Conservation (phyloP, 192 early-diverging fungal species). For the Coemansia sp. region DNA sequence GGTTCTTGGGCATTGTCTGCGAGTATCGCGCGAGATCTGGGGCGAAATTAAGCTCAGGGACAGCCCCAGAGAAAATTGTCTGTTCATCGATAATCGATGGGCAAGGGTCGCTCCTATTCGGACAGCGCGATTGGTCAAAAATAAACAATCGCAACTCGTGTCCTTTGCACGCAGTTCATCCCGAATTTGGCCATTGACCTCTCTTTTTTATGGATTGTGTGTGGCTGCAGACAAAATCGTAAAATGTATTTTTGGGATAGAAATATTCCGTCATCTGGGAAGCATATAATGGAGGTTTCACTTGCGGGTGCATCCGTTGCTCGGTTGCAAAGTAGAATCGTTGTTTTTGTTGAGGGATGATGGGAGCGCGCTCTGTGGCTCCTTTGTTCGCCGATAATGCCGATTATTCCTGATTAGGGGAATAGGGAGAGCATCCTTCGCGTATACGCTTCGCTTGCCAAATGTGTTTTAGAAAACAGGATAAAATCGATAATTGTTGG, state of each 20-base stretch:
- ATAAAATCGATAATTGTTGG: background rate
- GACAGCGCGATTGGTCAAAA: constrained; percentile 7
- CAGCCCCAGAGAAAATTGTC: background rate
- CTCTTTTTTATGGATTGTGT: background rate
- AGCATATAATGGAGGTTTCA: background rate
- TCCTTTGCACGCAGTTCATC: background rate
- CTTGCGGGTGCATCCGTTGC: background rate
- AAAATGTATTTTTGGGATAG: background rate
- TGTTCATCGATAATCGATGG: constrained; percentile 9
- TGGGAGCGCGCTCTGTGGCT: background rate
- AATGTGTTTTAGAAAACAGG: no score
- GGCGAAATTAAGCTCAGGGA: background rate
- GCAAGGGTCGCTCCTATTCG: background rate
- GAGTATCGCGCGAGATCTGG: background rate
- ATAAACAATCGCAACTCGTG: constrained; percentile 4
- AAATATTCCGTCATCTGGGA: background rate
- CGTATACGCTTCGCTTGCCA: background rate
- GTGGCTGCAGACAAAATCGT: background rate
- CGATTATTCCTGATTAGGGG: background rate
- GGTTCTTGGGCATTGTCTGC: background rate
- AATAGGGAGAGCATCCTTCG: background rate
- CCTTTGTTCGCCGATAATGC: background rate
- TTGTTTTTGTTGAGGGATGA: no score
- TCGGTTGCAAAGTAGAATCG: no score
- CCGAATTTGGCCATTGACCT: background rate